phyloP scores from a whole-genome alignment of 345 rosid genomes.

The Hibiscus tridactylites region DNA sequence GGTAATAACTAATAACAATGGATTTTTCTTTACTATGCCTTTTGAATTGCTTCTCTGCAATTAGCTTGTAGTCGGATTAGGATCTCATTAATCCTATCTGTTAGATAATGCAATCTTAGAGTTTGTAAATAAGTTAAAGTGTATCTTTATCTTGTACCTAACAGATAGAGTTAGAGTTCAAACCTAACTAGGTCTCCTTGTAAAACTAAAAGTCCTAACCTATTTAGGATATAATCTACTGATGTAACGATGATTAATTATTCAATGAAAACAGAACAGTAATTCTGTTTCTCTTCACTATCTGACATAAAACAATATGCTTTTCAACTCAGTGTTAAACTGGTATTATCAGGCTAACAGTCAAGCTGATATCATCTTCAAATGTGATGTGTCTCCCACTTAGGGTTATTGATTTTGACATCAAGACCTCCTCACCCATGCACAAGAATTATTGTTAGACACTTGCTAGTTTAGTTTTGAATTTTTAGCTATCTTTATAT shows the following conservation, averaged over 20 bases:
- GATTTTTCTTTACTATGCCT: not conserved
- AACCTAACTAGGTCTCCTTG: no score
- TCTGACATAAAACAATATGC: not conserved
- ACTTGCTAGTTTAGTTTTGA: not conserved
- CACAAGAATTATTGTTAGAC: not conserved
- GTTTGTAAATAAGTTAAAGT: no score
- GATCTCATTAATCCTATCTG: not conserved
- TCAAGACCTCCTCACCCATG: not conserved
- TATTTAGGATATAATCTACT: no score
- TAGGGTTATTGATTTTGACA: not conserved
- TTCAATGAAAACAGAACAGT: no score
- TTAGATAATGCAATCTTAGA: no score
- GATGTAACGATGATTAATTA: no score
- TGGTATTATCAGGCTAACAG: not conserved
- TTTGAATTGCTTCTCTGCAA: conserved; percentile 3
- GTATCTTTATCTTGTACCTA: no score
- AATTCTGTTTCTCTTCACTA: no score
- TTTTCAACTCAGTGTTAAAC: conserved; percentile 9
- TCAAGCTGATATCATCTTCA: not conserved
- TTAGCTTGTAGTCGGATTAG: not conserved
- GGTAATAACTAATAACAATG: not conserved
- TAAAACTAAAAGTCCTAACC: no score
- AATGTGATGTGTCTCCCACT: not conserved
- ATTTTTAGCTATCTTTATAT: not conserved
- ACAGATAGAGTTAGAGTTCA: no score